A percentile compares a stretch with the other conserved stretches of the same genome.
Evolutionary conservation across 1,139 yeast genomes (phyloP).

Genomic region (Geotrichum carabidarum): DNA sequence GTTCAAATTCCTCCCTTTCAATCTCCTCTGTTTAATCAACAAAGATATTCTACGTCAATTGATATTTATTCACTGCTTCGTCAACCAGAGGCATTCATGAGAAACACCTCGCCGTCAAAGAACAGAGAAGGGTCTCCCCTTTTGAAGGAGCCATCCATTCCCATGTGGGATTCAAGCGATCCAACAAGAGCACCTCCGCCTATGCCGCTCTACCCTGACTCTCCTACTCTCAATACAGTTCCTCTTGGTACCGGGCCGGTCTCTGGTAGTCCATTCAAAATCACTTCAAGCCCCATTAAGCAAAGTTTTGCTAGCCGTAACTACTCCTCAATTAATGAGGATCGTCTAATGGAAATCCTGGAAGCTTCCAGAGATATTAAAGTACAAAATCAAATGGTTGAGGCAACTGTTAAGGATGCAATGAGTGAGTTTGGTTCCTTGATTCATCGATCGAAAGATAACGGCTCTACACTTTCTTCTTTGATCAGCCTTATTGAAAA

Average conservation of each 20-base stretch:
- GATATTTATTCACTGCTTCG: background rate
- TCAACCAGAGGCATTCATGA: conserved; percentile 1
- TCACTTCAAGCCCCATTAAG: conserved; percentile 22
- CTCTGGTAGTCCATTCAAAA: conserved; percentile 21
- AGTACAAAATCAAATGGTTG: conserved; percentile 33
- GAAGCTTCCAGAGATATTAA: conserved; percentile 33
- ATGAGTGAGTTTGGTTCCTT: conserved; percentile 41
- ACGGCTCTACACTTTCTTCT: conserved; percentile 40
- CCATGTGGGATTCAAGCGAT: conserved; percentile 38
- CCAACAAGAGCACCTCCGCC: conserved; percentile 41
- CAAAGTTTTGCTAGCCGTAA: conserved; percentile 29
- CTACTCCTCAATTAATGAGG: conserved; percentile 31
- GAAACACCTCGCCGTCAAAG: conserved; percentile 5
- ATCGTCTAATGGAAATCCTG: conserved; percentile 31
- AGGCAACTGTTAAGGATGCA: conserved; percentile 39
- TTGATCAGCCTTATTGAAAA: conserved; percentile 26
- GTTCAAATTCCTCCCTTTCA: conserved; percentile 1
- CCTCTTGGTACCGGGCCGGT: conserved; percentile 24
- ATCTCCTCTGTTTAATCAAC: background rate
- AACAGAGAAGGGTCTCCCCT: conserved; percentile 3
- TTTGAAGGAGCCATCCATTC: conserved; percentile 8
- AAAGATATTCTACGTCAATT: background rate
- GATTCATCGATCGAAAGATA: conserved; percentile 42
- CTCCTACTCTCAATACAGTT: conserved; percentile 29
- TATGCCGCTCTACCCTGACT: conserved; percentile 36